Percentiles rank a stretch among this genome's conserved stretches.
These are phyloP conservation scores for Leccinum truebloodii DNA, from an alignment of 768 basidiomycete genomes.

Conservation along the genomic window DNA sequence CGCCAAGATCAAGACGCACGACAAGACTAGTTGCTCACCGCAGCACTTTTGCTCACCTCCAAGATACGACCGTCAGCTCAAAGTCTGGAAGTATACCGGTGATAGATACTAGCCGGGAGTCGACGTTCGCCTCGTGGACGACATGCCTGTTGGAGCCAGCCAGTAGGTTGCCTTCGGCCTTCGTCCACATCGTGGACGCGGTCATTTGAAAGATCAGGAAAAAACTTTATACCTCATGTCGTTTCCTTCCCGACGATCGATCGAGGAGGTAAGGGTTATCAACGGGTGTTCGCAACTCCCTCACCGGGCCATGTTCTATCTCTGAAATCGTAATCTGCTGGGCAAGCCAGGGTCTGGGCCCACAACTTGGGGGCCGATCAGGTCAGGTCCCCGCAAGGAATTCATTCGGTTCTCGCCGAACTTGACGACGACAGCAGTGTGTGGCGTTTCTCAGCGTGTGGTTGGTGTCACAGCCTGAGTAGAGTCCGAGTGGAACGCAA, in stretches of 20 bases:
- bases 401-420: background rate
- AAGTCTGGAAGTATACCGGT: background rate
- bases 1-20: background rate
- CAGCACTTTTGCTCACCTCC: background rate
- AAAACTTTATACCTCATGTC: slow-evolving; percentile 15
- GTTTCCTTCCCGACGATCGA: slow-evolving; percentile 5
- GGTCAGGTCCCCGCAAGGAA: background rate
- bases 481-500: background rate
- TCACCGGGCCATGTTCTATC: background rate
- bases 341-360: background rate
- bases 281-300: background rate
- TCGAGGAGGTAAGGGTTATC: slow-evolving; percentile 6
- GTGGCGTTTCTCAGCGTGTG: background rate
- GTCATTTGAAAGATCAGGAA: background rate
- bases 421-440: background rate
- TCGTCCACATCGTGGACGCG: slow-evolving; percentile 2
- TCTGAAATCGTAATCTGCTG: background rate
- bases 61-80: background rate
- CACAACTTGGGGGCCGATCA: background rate
- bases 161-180: background rate
- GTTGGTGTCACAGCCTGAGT: background rate
- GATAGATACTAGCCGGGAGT: background rate
- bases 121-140: slow-evolving; percentile 12
- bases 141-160: slow-evolving; percentile 12
- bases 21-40: background rate